phyloP scores from a whole-genome alignment of 1,284 basidiomycete genomes.

The Veloboletus limbatus region DNA sequence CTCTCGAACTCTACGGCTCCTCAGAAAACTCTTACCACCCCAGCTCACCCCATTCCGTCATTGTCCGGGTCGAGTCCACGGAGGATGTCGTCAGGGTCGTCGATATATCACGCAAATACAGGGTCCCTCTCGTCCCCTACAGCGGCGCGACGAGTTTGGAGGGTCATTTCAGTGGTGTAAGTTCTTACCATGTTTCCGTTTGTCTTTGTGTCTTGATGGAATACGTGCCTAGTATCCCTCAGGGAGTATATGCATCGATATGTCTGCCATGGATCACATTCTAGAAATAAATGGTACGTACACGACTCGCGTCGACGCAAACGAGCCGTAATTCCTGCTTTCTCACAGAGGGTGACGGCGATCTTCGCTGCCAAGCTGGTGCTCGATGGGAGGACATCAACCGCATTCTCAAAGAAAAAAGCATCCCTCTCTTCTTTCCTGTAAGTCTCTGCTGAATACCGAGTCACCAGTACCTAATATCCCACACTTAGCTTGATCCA shows the following conservation, averaged over 20 bases:
- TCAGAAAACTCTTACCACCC: slow-evolving; percentile 70
- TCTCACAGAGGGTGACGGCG: slow-evolving; percentile 55
- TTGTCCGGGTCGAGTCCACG: slow-evolving; percentile 49
- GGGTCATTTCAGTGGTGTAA: slow-evolving; percentile 45
- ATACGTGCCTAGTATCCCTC: slow-evolving; percentile 36
- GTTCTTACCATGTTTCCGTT: neutral
- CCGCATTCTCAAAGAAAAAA: slow-evolving; percentile 62
- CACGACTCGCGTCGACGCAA: neutral
- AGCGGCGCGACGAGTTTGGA: slow-evolving; percentile 61
- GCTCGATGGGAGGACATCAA: slow-evolving; percentile 91
- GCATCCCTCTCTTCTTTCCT: slow-evolving; percentile 68
- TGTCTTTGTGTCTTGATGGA: neutral
- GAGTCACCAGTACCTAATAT: neutral
- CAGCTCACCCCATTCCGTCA: slow-evolving; percentile 59
- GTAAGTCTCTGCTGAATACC: slow-evolving; percentile 36
- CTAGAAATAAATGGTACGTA: slow-evolving; percentile 45
- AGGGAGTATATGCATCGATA: slow-evolving; percentile 68
- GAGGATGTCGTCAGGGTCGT: slow-evolving; percentile 59
- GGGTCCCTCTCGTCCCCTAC: slow-evolving; percentile 55
- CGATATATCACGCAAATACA: slow-evolving; percentile 54
- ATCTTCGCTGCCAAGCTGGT: slow-evolving; percentile 79
- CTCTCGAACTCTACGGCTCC: slow-evolving; percentile 55
- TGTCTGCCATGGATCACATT: slow-evolving; percentile 65
- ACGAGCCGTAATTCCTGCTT: neutral
- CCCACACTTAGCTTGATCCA: slow-evolving; percentile 45